Base-by-base conservation (phyloP, 73 alveolate genomes). In the Paramecium bursaria region DNA sequence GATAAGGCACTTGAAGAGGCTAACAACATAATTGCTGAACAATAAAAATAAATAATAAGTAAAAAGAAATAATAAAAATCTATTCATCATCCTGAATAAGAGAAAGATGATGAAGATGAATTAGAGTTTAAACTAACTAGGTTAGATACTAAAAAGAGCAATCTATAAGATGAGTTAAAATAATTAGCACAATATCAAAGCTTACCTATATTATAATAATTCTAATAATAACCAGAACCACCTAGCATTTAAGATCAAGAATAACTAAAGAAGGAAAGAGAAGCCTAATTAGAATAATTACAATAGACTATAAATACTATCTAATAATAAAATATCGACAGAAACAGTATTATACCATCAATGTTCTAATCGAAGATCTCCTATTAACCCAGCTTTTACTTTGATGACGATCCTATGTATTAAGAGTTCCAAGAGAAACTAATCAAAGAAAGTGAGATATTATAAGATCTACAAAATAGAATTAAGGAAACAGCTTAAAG, bases 401-500 rank as follows among this genome's bases (percentile, higher is more conserved):
- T 67, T 67, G 82, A 67, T 67, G 82, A 67, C 44, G 82, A 67
- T 39, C 82, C 82, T 15, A 6, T 67, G 0, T 42, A 39, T 13
- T 19, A 39, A 17, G 57, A 67, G 44, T 42, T 67, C n/a, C 44
- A 67, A 44, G 82, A 67, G 22, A 67, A 67, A 21, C 44, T 67
- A 13, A 42, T 44, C 21, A 67, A 67, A 67, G 82, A 67, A 67
- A 67, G 82, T 67, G 82, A 67, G 11, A 33, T 67, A 47, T 42
- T 67, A 7, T 25, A 33, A 19, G 82, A 67, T 67, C 7, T 67
- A 13, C 27, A 67, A 67, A 17, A 33, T 9, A 67, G 44, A 39
- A 21, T 67, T 21, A 67, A 67, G 44, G 19, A 46, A 67, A 67
- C 82, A 15, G 82, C 82, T 35, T 53, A 67, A 44, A 39, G 55